Conservation (phyloP, 768 basidiomycete genomes). For the Collybia nuda region DNA sequence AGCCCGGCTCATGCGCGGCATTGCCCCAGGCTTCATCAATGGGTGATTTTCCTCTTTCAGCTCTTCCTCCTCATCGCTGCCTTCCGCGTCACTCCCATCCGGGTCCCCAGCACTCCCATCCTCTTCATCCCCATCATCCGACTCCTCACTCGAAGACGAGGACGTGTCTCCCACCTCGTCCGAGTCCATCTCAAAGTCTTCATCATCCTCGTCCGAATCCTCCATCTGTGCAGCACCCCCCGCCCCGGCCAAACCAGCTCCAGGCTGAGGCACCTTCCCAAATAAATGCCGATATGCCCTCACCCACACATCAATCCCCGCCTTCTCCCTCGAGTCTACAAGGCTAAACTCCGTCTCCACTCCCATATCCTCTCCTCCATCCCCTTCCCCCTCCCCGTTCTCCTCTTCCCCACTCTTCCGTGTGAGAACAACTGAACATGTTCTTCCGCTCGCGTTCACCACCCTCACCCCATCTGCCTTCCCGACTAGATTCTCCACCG, state of each 20-base stretch:
- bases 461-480: conserved; percentile 51
- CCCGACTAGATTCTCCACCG: conserved; percentile 54
- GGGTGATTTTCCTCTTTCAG: conserved; percentile 61
- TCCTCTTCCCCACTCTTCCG: conserved; percentile 27
- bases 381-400: conserved; percentile 31
- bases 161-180: conserved; percentile 36
- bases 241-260: conserved; percentile 12
- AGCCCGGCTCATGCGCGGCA: conserved; percentile 68
- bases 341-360: conserved; percentile 70
- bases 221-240: conserved; percentile 34
- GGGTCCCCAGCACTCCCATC: conserved; percentile 29
- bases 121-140: conserved; percentile 21
- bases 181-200: conserved; percentile 36
- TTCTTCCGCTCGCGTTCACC: conserved; percentile 64
- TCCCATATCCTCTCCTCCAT: conserved; percentile 40
- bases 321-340: conserved; percentile 70
- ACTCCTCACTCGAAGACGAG: conserved; percentile 27
- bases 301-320: conserved; percentile 68
- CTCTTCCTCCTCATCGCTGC: conserved; percentile 36
- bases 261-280: conserved; percentile 33
- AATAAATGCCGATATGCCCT: conserved; percentile 54
- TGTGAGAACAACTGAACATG: conserved; percentile 59
- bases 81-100: conserved; percentile 29
- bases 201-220: conserved; percentile 47
- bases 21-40: conserved; percentile 60